Base-by-base conservation (phyloP, 2,329 filamentous ascomycete species). In the Calonectria pteridis region DNA sequence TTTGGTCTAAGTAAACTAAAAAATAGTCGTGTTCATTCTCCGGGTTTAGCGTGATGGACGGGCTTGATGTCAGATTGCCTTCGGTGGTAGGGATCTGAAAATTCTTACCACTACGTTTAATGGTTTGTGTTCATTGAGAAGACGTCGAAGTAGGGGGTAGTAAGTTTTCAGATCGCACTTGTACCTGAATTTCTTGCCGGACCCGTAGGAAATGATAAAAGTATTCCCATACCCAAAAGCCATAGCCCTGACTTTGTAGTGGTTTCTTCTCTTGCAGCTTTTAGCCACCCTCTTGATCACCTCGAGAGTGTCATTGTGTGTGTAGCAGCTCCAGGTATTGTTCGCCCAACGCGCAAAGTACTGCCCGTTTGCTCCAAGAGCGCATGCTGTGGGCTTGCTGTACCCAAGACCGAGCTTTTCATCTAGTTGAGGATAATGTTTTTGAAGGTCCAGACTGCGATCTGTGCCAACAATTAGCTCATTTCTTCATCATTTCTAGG, bases 191-290 rank as follows among this genome's bases (percentile, higher is more conserved):
- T 53, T 63, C 33, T 6, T 29, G 2, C 20, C 14, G 6, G 31
- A 18, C 6, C 70, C 64, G 20, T 68, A 72, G 1, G 70, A 68
- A 23, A 72, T 68, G 23, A 72, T 11, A 29, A 65, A 72, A 3
- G 46, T 64, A 28, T 35, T 55, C 28, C 65, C 65, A 18, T 65
- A 58, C 4, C 70, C 70, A n/a, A 68, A 28, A 2, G 70, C 70
- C n/a, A 68, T 33, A 11, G 55, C 37, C 33, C 50, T 20, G 13
- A 72, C 28, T 2, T 58, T 37, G n/a, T 23, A 29, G 11, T n/a
- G 49, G 0, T 31, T 2, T 7, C 55, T 64, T n/a, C 64, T 63
- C 62, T 40, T 62, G 49, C 65, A 68, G 3, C 6, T 49, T n/a
- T 58, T 71, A 20, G 31, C 28, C 1, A 66, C 58, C 1, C 7